Percentiles rank a stretch among this genome's conserved stretches.
phyloP scores from a whole-genome alignment of 1,284 basidiomycete species.

The Inonotus obliquus region DNA sequence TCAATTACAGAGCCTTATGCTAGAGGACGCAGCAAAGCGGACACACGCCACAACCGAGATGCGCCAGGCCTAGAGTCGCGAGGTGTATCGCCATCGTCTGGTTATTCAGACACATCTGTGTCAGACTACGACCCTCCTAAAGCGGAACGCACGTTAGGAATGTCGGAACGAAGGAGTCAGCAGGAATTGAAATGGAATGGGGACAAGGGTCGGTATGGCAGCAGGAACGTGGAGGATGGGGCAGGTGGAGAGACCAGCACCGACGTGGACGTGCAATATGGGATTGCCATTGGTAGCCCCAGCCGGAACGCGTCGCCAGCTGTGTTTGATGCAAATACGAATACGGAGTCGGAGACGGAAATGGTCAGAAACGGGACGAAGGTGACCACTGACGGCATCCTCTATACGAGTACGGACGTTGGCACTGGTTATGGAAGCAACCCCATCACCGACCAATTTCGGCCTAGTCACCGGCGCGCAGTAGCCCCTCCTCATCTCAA shows the following conservation, averaged over 20 bases:
- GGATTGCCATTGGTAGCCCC: background rate
- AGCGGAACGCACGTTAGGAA: background rate
- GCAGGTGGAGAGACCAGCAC: background rate
- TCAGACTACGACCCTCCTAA: background rate
- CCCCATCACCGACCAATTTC: background rate
- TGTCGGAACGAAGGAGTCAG: background rate
- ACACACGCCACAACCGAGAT: background rate
- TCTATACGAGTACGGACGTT: background rate
- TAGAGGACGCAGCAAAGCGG: background rate
- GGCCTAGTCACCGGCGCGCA: background rate
- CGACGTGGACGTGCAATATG: conserved; percentile 1
- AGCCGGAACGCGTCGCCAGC: background rate
- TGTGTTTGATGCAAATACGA: background rate
- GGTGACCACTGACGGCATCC: background rate
- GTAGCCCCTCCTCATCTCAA: background rate
- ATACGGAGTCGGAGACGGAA: background rate
- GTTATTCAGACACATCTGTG: background rate
- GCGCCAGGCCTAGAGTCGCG: background rate
- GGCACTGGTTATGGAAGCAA: background rate
- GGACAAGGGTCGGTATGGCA: background rate
- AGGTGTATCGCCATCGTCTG: background rate
- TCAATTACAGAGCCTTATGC: background rate
- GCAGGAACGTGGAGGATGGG: background rate
- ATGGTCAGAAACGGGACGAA: background rate
- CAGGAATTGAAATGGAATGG: background rate